Conservation (phyloP, 176 grass and related monocot species). For the Pharus latifolius region DNA sequence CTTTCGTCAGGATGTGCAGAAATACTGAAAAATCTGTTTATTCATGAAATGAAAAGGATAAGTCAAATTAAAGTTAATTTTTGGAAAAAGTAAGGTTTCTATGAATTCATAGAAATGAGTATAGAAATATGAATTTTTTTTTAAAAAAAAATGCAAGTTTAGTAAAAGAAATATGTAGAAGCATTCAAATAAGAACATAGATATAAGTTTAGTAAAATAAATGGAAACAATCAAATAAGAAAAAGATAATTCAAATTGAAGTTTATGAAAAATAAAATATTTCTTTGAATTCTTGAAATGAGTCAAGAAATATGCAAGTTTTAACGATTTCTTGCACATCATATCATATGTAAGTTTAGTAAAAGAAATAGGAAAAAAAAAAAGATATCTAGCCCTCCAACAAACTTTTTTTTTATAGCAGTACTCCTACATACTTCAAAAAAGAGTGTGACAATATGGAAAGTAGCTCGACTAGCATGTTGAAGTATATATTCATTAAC, state of each 20-base stretch:
- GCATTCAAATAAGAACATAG: too few relatives aligned
- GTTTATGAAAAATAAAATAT: background rate
- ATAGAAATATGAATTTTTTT: background rate
- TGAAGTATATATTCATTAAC: too few relatives aligned
- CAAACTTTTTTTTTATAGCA: background rate
- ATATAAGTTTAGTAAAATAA: too few relatives aligned
- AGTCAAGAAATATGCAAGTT: background rate
- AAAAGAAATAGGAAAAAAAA: background rate
- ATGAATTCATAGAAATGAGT: background rate
- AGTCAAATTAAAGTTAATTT: background rate
- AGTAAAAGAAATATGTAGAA: too few relatives aligned
- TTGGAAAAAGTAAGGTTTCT: background rate
- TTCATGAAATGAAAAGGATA: slow-evolving; percentile 1
- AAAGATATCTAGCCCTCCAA: background rate
- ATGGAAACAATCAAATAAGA: too few relatives aligned
- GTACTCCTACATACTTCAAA: too few relatives aligned
- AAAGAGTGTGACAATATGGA: too few relatives aligned
- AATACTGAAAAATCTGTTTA: slow-evolving; percentile 25
- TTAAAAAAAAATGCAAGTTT: too few relatives aligned
- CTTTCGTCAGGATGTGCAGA: slow-evolving; percentile 22
- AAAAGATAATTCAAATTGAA: background rate
- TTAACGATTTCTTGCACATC: background rate
- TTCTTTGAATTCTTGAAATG: background rate
- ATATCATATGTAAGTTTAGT: background rate
- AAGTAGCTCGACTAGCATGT: too few relatives aligned